Base-by-base conservation (phyloP, 805 yeast genomes). In the Cyberlindnera mississippiensis region DNA sequence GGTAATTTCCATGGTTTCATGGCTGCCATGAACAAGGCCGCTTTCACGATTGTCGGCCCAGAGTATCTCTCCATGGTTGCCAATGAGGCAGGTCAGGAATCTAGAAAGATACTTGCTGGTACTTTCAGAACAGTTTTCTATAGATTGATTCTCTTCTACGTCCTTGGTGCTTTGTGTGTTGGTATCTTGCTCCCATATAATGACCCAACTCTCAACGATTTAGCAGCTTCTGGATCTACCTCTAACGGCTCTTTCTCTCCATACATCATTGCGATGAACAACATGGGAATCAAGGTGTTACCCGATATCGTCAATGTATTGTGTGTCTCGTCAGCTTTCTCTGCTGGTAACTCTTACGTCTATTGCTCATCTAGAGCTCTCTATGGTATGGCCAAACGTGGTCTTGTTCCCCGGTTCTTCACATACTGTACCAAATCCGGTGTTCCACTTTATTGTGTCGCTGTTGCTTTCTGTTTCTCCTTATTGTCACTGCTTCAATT, bases 1-100 rank as follows among this genome's bases (percentile, higher is more conserved):
- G 91, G 91, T 13, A 63, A 80, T 47, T 81, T 16, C 72, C 83
- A 57, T 8, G 95, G 93, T 1, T 83, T 84, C 53, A 63, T 83
- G 58, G 73, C 82, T 1, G 82, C 90, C 45, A 62, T 85, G 39
- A 71, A 18, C 77, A 79, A 78, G 49, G 95, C 95, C 8, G 67
- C 82, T 30, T 86, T 84, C 59, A 82, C 91, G 14, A 76, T 83
- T 52, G 84, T 84, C 8, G 96, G 95, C 2, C 93, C 95, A 4
- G 96, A 87, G 62, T 84, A 84, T 53, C 76, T 87, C 31, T 73
- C 89, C 2, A 80, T 84, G 82, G 76, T 85, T 24, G 93, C 95
- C 8, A 85, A 91, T 37, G 96, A 87, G 60, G 75, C 82, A 14
- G 79, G 85, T 13, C 68, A 72, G 38, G 73, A 79, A 55, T 90